Evolutionary conservation across 352 stramenopile genomes (phyloP), one percentile per base, ranked within the genome.

Genomic region (Pythium folliculosum): DNA sequence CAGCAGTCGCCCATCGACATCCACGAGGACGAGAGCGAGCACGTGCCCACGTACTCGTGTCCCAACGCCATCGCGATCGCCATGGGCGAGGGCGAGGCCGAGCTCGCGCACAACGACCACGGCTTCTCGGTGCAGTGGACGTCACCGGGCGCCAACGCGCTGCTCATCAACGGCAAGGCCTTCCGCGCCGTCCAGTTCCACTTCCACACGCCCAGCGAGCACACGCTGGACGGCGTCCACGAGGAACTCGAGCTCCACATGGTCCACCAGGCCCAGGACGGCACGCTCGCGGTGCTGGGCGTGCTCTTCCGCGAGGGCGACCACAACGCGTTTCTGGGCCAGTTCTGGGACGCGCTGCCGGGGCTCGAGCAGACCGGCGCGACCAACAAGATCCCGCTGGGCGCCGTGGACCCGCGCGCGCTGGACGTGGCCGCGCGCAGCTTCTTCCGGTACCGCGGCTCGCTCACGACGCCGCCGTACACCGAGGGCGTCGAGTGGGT

Each of bases 401-500:
- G 78, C 47, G 70, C 69, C 25, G 79, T 90, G 61, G 62, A 72
- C 25, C 67, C 47, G 19, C 35, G 37, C 17, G 44, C 47, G 17
- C 72, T 82, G 19, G 54, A 77, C 27, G 52, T 85, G 8, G 58
- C 78, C 43, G 49, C 72, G 14, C 80, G 80, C 32, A 63, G 71
- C 37, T 81, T 86, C 57, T 91, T 80, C 70, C 77, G 80, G 50
- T 91, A 91, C 77, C 58, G 54, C 16, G 84, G 84, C 14, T 91
- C 82, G 48, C 72, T 92, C 30, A 92, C 84, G 21, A 92, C 84
- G 22, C 80, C 84, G 19, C 84, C 84, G 25, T 92, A 87, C 77
- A 78, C 78, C 27, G 84, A 92, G 64, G 82, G 82, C 12, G 84
- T 92, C 54, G 72, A 88, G 68, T 92, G 84, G 84, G 73, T 88